Percentiles rank a stretch among this genome's conserved stretches.
Evolutionary conservation across 2,329 filamentous ascomycete species (phyloP).

Genomic region (Ramichloridium luteum): DNA sequence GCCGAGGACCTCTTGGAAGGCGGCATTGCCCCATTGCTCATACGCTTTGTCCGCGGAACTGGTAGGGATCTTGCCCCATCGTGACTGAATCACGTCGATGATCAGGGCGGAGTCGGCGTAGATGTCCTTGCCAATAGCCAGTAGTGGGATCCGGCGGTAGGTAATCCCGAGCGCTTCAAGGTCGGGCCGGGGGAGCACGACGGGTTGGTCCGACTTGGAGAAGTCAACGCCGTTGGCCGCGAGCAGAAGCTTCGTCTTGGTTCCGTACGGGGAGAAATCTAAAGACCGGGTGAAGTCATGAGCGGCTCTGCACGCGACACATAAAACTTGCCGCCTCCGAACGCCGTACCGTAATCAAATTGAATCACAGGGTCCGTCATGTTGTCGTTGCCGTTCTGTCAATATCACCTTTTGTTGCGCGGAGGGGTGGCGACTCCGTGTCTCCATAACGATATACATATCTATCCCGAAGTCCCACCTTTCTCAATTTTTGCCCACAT

Average conservation of each 20-base stretch:
- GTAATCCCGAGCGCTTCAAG: slow-evolving; percentile 21
- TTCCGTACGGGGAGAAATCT: slow-evolving; percentile 20
- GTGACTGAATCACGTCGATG: slow-evolving; percentile 13
- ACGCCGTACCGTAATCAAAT: slow-evolving; percentile 22
- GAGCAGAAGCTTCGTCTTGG: slow-evolving; percentile 19
- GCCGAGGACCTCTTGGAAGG: slow-evolving; percentile 14
- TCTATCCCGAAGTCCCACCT: too few species aligned
- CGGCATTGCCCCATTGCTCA: slow-evolving; percentile 16
- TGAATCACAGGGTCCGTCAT: slow-evolving; percentile 14
- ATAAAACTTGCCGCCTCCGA: too few species aligned
- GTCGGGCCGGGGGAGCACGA: slow-evolving; percentile 19
- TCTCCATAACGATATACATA: slow-evolving; percentile 2
- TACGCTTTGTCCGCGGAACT: slow-evolving; percentile 20
- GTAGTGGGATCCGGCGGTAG: slow-evolving; percentile 22
- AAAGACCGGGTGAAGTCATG: too few species aligned
- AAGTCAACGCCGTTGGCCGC: slow-evolving; percentile 14
- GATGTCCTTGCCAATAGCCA: slow-evolving; percentile 22
- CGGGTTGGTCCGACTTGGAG: slow-evolving; percentile 17
- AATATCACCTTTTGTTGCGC: slow-evolving; percentile 1
- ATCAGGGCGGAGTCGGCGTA: slow-evolving; percentile 20
- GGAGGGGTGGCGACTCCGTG: background rate
- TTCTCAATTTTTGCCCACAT: too few species aligned
- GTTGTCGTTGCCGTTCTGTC: background rate
- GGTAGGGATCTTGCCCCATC: slow-evolving; percentile 10
- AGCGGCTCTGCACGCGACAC: too few species aligned